phyloP scores from a whole-genome alignment of 495 filamentous ascomycete genomes.

The Penicillium daleae region DNA sequence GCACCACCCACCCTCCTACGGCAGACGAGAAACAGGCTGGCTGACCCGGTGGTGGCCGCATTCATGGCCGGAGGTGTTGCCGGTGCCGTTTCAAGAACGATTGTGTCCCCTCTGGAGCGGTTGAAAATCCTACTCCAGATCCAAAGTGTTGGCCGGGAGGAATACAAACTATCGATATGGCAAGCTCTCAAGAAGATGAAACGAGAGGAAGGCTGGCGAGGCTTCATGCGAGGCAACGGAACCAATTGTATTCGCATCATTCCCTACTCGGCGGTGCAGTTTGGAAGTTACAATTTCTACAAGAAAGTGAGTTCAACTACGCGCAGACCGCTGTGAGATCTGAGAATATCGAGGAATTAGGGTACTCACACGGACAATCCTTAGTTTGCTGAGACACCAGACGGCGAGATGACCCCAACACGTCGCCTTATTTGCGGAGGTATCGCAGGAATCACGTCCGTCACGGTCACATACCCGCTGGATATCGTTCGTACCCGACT shows the following conservation, averaged over 20 bases:
- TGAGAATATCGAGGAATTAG: not conserved
- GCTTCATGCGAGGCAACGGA: conserved; percentile 96
- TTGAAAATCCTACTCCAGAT: conserved; percentile 97
- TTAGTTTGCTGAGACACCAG: conserved; percentile 78
- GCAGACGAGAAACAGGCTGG: conserved; percentile 31
- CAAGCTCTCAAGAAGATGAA: conserved; percentile 93
- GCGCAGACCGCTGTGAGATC: not conserved
- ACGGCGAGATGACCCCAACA: conserved; percentile 66
- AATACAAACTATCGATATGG: conserved; percentile 88
- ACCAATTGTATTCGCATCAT: conserved; percentile 98
- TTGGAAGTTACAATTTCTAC: conserved; percentile 96
- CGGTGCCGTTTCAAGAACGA: conserved; percentile 94
- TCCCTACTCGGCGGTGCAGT: conserved; percentile 96
- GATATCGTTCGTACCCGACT: conserved; percentile 95
- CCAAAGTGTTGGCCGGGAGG: conserved; percentile 85
- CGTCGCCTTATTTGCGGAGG: conserved; percentile 83
- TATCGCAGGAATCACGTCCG: conserved; percentile 90
- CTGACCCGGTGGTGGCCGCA: conserved; percentile 80
- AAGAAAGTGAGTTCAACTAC: conserved; percentile 68
- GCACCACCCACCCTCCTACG: conserved; percentile 20
- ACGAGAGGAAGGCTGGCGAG: conserved; percentile 92
- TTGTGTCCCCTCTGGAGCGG: conserved; percentile 93
- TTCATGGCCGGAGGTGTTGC: conserved; percentile 96
- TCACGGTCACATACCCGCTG: conserved; percentile 78
- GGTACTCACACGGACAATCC: not conserved